Percentiles rank a stretch among this genome's conserved stretches.
Evolutionary conservation across 805 yeast genomes (phyloP).

Genomic region (Ogataea wickerhamii): DNA sequence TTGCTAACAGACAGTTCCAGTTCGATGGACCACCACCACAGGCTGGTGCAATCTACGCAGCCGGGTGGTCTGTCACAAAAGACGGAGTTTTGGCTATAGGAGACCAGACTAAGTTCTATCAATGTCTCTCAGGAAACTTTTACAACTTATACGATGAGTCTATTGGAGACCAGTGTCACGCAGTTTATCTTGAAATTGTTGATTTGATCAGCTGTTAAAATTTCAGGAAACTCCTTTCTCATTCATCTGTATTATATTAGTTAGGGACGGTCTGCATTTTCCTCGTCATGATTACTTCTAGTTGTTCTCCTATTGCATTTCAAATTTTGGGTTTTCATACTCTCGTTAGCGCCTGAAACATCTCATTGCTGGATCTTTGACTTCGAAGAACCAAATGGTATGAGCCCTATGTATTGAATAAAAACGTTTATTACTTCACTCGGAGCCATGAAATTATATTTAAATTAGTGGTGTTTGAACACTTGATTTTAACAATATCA

Average conservation of each 20-base stretch:
- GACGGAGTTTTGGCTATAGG: conserved; percentile 51
- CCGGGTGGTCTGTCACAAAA: conserved; percentile 47
- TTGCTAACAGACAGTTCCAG: conserved; percentile 63
- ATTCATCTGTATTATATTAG: conserved; percentile 12
- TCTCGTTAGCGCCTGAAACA: not conserved
- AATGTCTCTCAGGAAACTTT: conserved; percentile 54
- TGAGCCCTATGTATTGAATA: not conserved
- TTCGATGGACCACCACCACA: conserved; percentile 66
- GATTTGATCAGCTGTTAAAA: conserved; percentile 38
- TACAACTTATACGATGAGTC: conserved; percentile 54
- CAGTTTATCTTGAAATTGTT: conserved; percentile 43
- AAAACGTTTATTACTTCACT: no score
- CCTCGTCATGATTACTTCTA: conserved; percentile 18
- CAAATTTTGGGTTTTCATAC: conserved; percentile 9
- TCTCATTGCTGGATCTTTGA: conserved; percentile 7
- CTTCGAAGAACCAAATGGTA: conserved; percentile 10
- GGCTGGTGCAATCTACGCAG: conserved; percentile 53
- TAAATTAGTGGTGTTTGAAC: no score
- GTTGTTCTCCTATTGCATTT: conserved; percentile 10
- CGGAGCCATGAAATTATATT: no score
- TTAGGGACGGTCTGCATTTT: conserved; percentile 4
- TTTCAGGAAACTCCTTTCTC: no score
- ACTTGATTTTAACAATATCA: no score
- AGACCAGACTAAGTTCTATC: conserved; percentile 46
- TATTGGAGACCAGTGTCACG: conserved; percentile 43